phyloP scores from a whole-genome alignment of 805 yeast genomes.

The Candida sonorensis region DNA sequence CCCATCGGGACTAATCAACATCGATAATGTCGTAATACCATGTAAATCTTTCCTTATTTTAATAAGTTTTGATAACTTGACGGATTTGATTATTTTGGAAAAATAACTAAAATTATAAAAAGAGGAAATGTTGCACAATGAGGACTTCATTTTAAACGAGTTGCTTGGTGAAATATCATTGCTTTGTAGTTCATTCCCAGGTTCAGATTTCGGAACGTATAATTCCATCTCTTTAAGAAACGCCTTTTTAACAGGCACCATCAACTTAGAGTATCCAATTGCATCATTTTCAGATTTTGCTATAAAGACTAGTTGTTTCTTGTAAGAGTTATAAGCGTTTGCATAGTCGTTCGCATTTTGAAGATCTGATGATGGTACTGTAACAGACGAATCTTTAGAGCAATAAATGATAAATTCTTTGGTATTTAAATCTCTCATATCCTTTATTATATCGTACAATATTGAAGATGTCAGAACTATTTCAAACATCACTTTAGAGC shows the following conservation, averaged over 20 bases:
- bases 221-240: conserved; percentile 56
- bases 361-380: too few species aligned
- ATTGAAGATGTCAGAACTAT: conserved; percentile 47
- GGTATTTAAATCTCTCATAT: conserved; percentile 48
- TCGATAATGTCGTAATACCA: conserved; percentile 32
- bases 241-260: conserved; percentile 55
- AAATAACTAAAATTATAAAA: conserved; percentile 45
- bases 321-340: conserved; percentile 5
- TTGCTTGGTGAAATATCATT: too few species aligned
- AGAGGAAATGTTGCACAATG: conserved; percentile 30
- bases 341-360: too few species aligned
- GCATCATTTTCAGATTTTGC: conserved; percentile 51
- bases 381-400: too few species aligned
- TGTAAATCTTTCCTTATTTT: conserved; percentile 47
- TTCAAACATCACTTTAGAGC: conserved; percentile 40
- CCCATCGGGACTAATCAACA: conserved; percentile 17
- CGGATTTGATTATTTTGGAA: conserved; percentile 41
- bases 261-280: conserved; percentile 63
- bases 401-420: conserved; percentile 44
- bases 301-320: conserved; percentile 44
- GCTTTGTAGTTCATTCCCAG: too few species aligned
- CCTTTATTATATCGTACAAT: conserved; percentile 46
- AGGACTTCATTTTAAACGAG: conserved; percentile 16
- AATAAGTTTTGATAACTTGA: conserved; percentile 44
- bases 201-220: conserved; percentile 21